Evolutionary conservation across 257 asterid species (phyloP).

Genomic region (Nicotiana attenuata): DNA sequence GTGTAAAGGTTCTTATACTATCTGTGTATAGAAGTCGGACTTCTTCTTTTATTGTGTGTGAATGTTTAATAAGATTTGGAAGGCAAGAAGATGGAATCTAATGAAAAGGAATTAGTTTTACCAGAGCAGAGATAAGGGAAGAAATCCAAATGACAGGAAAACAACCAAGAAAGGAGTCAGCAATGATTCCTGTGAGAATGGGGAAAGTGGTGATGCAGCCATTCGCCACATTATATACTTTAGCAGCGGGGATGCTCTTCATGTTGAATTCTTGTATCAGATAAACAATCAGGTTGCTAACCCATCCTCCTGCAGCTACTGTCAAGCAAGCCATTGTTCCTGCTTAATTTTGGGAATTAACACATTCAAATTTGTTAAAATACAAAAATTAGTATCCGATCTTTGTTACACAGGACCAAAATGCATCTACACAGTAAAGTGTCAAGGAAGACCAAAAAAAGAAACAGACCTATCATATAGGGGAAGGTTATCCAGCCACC

Average conservation of each 20-base stretch:
- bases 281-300: slow-evolving; percentile 59
- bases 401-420: no score
- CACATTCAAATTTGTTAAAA: no score
- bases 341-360: slow-evolving; percentile 11
- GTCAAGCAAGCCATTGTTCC: slow-evolving; percentile 61
- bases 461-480: slow-evolving; percentile 37
- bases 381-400: no score
- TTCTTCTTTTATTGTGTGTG: no score
- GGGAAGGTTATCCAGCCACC: slow-evolving; percentile 65
- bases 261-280: slow-evolving; percentile 69
- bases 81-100: no score
- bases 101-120: slow-evolving; percentile 8
- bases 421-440: neutral
- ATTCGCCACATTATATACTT: slow-evolving; percentile 55
- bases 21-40: no score
- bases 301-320: slow-evolving; percentile 69
- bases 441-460: neutral
- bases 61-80: no score
- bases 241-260: slow-evolving; percentile 69
- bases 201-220: slow-evolving; percentile 74
- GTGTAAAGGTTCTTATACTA: no score
- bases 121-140: slow-evolving; percentile 61
- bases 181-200: slow-evolving; percentile 33
- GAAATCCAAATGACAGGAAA: slow-evolving; percentile 77
- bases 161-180: slow-evolving; percentile 69